phyloP scores from a whole-genome alignment of 2,329 filamentous ascomycete species.

The Tolypocladium pustulatum region DNA sequence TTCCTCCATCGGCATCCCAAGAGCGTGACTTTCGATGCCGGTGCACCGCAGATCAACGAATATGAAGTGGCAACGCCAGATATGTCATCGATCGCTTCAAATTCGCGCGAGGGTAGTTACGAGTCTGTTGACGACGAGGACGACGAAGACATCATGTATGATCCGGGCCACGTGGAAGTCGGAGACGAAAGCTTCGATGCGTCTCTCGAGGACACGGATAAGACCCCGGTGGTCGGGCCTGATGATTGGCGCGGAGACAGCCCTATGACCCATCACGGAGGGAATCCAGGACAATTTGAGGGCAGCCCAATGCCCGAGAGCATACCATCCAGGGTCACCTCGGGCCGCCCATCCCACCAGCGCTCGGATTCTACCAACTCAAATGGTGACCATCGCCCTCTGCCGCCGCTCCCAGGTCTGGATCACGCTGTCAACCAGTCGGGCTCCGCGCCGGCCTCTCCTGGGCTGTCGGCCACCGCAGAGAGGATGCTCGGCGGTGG shows the following conservation, averaged over 20 bases:
- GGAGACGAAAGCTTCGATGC: conserved; percentile 89
- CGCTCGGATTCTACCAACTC: conserved; percentile 67
- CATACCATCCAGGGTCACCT: conserved; percentile 26
- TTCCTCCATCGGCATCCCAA: conserved; percentile 77
- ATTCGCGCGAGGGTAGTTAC: conserved; percentile 86
- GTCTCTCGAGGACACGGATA: conserved; percentile 88
- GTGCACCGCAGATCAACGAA: conserved; percentile 89
- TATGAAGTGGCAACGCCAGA: conserved; percentile 98
- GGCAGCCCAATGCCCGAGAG: conserved; percentile 56
- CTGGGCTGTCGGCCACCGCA: conserved; percentile 56
- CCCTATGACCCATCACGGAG: conserved; percentile 24
- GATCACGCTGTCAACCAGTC: conserved; percentile 25
- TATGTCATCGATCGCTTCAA: conserved; percentile 81
- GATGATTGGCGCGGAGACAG: conserved; percentile 85
- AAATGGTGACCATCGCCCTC: conserved; percentile 70
- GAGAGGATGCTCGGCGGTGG: conserved; percentile 56
- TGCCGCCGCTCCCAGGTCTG: conserved; percentile 74
- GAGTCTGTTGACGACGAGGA: conserved; percentile 72
- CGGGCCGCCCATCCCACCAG: conserved; percentile 43
- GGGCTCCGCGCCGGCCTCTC: conserved; percentile 44
- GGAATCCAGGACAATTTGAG: conserved; percentile 39
- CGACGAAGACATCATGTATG: conserved; percentile 49
- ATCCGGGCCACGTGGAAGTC: conserved; percentile 35
- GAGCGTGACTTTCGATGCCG: conserved; percentile 93
- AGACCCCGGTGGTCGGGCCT: conserved; percentile 94